Percentiles rank a stretch among this genome's conserved stretches.
Evolutionary conservation across 257 asterid genomes (phyloP).

Genomic region (Solanum clarkiae): DNA sequence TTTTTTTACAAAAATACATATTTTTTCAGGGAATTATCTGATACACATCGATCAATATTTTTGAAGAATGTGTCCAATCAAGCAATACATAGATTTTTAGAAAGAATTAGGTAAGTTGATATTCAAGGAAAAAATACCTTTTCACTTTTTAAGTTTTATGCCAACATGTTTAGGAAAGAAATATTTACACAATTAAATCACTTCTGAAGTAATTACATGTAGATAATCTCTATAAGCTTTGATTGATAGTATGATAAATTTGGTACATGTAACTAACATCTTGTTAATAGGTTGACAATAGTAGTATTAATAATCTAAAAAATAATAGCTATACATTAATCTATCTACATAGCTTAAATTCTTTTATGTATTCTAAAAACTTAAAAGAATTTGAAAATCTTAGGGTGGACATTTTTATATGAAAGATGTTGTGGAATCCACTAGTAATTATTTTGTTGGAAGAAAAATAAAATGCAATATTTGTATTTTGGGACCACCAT

Average conservation of each 20-base stretch:
- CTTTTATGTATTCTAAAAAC: background rate
- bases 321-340: too few relatives aligned
- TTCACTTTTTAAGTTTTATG: background rate
- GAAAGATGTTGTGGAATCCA: constrained; percentile 9
- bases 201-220: background rate
- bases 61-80: background rate
- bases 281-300: background rate
- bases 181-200: background rate
- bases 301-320: background rate
- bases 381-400: background rate
- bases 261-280: background rate
- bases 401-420: background rate
- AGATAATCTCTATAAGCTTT: background rate
- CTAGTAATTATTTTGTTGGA: background rate
- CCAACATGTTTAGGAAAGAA: background rate
- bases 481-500: constrained; percentile 4
- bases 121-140: background rate
- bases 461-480: background rate
- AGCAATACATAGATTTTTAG: background rate
- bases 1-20: background rate
- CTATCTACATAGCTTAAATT: background rate
- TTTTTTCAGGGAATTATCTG: background rate
- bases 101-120: background rate
- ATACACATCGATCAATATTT: rapidly evolving
- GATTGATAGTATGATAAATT: background rate